A percentile compares a stretch with the other conserved stretches of the same genome.
Conservation (phyloP, 768 basidiomycete species). For the Termitomyces sp. region DNA sequence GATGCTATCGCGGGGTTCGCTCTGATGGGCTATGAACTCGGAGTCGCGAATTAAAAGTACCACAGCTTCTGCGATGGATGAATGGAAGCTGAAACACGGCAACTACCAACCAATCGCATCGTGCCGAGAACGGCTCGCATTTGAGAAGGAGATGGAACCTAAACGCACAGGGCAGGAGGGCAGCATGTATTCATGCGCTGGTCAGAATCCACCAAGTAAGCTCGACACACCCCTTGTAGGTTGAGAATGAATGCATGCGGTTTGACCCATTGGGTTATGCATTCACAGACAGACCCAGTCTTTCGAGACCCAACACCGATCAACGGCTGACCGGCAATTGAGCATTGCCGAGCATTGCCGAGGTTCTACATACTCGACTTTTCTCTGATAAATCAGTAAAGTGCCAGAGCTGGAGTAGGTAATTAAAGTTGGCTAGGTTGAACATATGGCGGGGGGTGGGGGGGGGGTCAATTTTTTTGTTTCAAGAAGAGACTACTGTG, state of each 20-base stretch:
- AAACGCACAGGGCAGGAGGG: background rate
- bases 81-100: background rate
- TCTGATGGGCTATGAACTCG: constrained; percentile 1
- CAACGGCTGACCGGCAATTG: background rate
- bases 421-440: background rate
- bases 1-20: background rate
- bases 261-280: background rate
- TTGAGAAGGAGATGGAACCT: background rate
- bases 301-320: background rate
- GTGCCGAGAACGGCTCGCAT: background rate
- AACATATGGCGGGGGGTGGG: background rate
- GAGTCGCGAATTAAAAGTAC: background rate
- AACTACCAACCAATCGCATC: background rate
- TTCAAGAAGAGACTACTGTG: background rate
- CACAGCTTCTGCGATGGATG: background rate
- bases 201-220: background rate
- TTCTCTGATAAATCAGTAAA: no score
- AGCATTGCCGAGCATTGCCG: background rate
- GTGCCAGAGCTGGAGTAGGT: no score
- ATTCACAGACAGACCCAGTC: background rate
- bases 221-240: background rate
- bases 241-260: background rate
- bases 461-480: no score
- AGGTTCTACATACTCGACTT: background rate
- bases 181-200: background rate